Conservation (phyloP, 768 basidiomycete genomes). For the Tylopilus rubrobrunneus region DNA sequence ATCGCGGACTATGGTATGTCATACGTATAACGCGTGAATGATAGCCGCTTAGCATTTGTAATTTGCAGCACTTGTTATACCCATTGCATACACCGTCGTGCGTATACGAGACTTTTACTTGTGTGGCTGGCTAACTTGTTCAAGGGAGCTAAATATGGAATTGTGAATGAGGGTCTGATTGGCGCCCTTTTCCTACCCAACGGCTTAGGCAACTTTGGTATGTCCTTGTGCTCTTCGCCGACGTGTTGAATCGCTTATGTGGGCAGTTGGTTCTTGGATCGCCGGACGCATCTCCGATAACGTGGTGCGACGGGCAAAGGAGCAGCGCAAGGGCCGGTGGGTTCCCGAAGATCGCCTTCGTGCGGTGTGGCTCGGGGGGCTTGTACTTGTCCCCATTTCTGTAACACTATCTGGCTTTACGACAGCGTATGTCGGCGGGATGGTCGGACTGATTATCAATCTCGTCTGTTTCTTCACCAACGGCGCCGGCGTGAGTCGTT, state of each 20-base stretch:
- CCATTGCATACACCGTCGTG: slow-evolving; percentile 66
- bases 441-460: slow-evolving; percentile 45
- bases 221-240: neutral
- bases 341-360: slow-evolving; percentile 68
- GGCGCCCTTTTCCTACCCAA: slow-evolving; percentile 25
- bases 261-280: too few species aligned
- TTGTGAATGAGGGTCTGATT: slow-evolving; percentile 20
- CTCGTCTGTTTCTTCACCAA: slow-evolving; percentile 59
- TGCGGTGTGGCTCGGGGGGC: slow-evolving; percentile 43
- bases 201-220: slow-evolving; percentile 26
- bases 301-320: slow-evolving; percentile 45
- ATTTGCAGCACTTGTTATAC: slow-evolving; percentile 43
- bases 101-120: slow-evolving; percentile 12
- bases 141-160: slow-evolving; percentile 45
- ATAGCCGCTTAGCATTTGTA: neutral
- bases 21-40: neutral
- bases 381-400: slow-evolving; percentile 51
- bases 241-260: too few species aligned
- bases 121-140: neutral
- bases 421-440: slow-evolving; percentile 48
- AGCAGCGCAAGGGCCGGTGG: slow-evolving; percentile 52
- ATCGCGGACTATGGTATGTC: slow-evolving; percentile 35
- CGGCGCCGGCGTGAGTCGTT: slow-evolving; percentile 52
- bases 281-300: slow-evolving; percentile 56
- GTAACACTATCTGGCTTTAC: slow-evolving; percentile 46